Base-by-base conservation (phyloP, 108 stramenopile genomes). In the Skeletonema menzelii region DNA sequence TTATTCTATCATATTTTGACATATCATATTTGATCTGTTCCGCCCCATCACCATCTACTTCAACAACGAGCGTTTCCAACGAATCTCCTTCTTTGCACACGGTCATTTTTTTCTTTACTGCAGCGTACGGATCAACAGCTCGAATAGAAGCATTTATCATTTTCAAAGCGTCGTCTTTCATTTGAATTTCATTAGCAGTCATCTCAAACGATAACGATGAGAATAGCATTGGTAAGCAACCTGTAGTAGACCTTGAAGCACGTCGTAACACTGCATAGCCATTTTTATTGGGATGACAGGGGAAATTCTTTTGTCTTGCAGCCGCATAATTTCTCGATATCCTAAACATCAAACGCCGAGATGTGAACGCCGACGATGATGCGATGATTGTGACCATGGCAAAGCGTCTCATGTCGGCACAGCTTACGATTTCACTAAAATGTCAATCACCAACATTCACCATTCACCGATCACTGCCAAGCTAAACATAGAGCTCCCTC, bases 51-150 rank as follows among this genome's bases (percentile, higher is more conserved):
- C 60, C 32, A 28, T 72, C 61, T 11, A 32, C 42, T 65, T 49
- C 17, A 11, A 38, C 69, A 20, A 74, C 53, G 0, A 82, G 57
- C 24, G 15, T 27, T 55, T 28, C 19, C n/a, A 27, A 19, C 5
- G 26, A 8, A 56, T 44, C 24, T 63, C 19, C 22, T 34, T 31
- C 31, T 28, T 53, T 40, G 17, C 27, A 24, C 10, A 67, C 22
- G 1, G 20, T 46, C 24, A 84, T 65, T 68, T 84, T 76, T 15
- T 49, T 59, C 42, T 70, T 27, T n/a, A 93, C 62, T 31, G 90
- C 90, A 26, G 53, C 70, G 22, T 74, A 80, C 5, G 93, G 93
- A 70, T 90, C 66, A 11, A 94, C 93, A 11, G 93, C 90, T 46
- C 49, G 62, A 67, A 94, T 94, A 26, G 93, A 88, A 30, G 75